Conservation (phyloP, 257 asterid species). For the Lantana camara region DNA sequence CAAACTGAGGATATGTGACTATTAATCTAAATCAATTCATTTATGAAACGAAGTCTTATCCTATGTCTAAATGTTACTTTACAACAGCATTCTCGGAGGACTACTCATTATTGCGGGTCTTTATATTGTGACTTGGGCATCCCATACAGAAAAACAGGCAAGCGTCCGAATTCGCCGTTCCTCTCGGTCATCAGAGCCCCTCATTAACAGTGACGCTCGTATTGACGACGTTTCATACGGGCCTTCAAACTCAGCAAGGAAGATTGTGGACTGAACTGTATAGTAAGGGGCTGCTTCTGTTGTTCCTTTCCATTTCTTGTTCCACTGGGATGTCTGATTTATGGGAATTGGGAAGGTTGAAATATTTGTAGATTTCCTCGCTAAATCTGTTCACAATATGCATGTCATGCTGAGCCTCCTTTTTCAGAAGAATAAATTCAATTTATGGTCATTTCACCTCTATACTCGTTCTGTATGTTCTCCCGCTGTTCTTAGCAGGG, state of each 20-base stretch:
- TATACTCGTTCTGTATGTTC: background rate
- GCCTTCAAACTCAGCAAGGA: conserved; percentile 42
- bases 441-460: background rate
- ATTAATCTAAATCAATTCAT: too few species aligned
- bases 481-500: too few species aligned
- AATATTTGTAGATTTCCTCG: background rate
- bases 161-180: conserved; percentile 26
- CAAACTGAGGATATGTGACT: too few species aligned
- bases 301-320: background rate
- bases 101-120: conserved; percentile 68
- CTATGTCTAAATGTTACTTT: background rate
- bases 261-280: conserved; percentile 38
- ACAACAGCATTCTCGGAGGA: conserved; percentile 77
- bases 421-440: background rate
- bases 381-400: too few species aligned
- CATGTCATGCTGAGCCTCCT: background rate
- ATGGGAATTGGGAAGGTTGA: conserved; percentile 5
- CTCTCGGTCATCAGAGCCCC: conserved; percentile 44
- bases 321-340: conserved; percentile 8
- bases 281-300: background rate
- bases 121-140: conserved; percentile 85
- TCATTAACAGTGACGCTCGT: conserved; percentile 38
- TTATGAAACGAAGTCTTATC: background rate
- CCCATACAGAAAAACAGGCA: conserved; percentile 44
- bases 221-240: conserved; percentile 39